Evolutionary conservation across 2,329 filamentous ascomycete species (phyloP).

Genomic region (Colletotrichum limetticola): DNA sequence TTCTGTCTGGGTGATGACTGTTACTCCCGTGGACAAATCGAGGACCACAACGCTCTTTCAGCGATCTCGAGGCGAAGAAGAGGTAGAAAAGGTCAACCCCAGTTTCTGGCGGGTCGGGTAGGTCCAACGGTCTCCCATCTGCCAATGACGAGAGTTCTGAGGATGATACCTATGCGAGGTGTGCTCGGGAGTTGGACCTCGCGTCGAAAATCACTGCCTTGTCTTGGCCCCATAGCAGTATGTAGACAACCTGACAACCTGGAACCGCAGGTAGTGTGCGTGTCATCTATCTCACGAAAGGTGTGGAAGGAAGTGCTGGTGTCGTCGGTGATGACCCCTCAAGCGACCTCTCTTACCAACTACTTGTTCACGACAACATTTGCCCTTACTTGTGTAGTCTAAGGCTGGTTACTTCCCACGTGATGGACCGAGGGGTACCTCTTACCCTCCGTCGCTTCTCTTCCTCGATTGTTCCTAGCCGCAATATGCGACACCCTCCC

Average conservation of each 20-base stretch:
- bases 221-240: neutral
- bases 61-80: neutral
- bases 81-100: neutral
- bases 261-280: constrained; percentile 5
- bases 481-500: neutral
- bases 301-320: neutral
- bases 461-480: neutral
- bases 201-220: neutral
- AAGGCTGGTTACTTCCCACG: neutral
- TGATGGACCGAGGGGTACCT: neutral
- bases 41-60: neutral
- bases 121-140: neutral
- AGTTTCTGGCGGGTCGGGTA: neutral
- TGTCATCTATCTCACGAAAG: constrained; percentile 9
- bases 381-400: neutral
- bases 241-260: neutral
- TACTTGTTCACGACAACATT: neutral
- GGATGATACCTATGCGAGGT: neutral
- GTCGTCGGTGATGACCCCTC: neutral
- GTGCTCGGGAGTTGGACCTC: neutral
- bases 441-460: neutral
- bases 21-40: constrained; percentile 2
- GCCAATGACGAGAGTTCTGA: neutral
- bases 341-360: neutral
- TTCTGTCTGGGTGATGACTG: constrained; percentile 3